Evolutionary conservation across 768 basidiomycete species (phyloP).

Genomic region (Leccinellum rugosiceps): DNA sequence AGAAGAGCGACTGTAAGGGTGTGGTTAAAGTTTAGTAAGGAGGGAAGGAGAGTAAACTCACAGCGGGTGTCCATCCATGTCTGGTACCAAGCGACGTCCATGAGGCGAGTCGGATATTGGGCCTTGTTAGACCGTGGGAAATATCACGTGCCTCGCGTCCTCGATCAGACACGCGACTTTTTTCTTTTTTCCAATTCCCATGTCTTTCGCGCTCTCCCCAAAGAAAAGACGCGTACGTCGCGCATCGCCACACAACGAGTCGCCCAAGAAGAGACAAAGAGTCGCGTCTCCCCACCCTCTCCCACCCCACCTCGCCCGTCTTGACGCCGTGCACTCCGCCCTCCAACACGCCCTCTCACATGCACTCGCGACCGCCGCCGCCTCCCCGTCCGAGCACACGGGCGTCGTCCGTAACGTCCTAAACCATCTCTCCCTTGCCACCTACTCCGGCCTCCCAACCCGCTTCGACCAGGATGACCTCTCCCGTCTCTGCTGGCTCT

Average conservation of each 20-base stretch:
- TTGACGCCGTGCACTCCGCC: constrained; percentile 61
- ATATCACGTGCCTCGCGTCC: constrained; percentile 31
- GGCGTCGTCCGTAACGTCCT: constrained; percentile 76
- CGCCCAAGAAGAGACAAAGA: constrained; percentile 64
- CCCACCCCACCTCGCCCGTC: constrained; percentile 57
- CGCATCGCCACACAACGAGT: constrained; percentile 28
- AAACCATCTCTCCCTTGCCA: constrained; percentile 68
- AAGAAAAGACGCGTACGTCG: constrained; percentile 61
- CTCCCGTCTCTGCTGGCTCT: constrained; percentile 77
- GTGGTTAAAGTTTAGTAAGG: not conserved
- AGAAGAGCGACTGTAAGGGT: not conserved
- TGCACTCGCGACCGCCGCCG: constrained; percentile 78
- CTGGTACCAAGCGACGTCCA: not conserved
- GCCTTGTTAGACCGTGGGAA: constrained; percentile 21
- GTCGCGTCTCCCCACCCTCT: constrained; percentile 46
- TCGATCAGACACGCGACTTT: constrained; percentile 18
- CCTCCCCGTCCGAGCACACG: constrained; percentile 73
- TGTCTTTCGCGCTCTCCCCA: constrained; percentile 67
- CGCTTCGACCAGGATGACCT: constrained; percentile 69
- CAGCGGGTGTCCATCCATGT: constrained; percentile 21
- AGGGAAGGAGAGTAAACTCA: not conserved
- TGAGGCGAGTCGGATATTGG: not conserved
- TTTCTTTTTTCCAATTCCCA: too few relatives aligned
- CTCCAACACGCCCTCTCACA: constrained; percentile 83
- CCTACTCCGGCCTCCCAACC: constrained; percentile 63